Evolutionary conservation across 805 yeast species (phyloP).

Genomic region (Soucietia sequanensis): DNA sequence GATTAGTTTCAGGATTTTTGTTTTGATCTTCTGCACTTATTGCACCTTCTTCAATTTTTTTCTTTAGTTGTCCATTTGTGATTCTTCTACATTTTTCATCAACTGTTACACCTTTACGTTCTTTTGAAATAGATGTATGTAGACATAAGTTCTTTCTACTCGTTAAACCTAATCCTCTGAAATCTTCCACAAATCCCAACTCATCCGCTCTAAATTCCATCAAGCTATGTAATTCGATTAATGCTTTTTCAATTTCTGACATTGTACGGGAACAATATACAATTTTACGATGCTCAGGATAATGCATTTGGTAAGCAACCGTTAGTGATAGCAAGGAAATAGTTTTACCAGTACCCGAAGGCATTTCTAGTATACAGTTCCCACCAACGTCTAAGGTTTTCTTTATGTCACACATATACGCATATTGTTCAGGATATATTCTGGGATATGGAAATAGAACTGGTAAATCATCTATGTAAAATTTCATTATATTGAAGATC

Average conservation of each 20-base stretch:
- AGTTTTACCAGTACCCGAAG: slow-evolving; percentile 99
- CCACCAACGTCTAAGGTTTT: slow-evolving; percentile 95
- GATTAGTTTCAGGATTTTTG: slow-evolving; percentile 31
- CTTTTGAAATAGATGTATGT: slow-evolving; percentile 84
- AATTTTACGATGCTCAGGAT: slow-evolving; percentile 91
- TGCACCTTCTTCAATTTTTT: slow-evolving; percentile 48
- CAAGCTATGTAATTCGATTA: slow-evolving; percentile 82
- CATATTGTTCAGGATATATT: slow-evolving; percentile 97
- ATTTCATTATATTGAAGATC: too few species aligned
- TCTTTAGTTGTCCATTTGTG: slow-evolving; percentile 86
- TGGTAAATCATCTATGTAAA: slow-evolving; percentile 92
- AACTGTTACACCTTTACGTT: slow-evolving; percentile 86
- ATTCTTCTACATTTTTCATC: slow-evolving; percentile 95
- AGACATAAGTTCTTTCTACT: slow-evolving; percentile 92
- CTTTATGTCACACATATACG: slow-evolving; percentile 95
- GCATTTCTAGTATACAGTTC: slow-evolving; percentile 96
- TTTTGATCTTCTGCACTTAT: slow-evolving; percentile 55
- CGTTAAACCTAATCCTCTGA: slow-evolving; percentile 90
- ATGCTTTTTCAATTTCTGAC: slow-evolving; percentile 98
- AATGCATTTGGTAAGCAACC: slow-evolving; percentile 92
- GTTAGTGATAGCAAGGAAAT: slow-evolving; percentile 87
- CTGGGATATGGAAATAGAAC: slow-evolving; percentile 95
- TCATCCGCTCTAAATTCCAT: slow-evolving; percentile 86
- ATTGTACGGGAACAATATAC: slow-evolving; percentile 98
- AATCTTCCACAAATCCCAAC: slow-evolving; percentile 84